Evolutionary conservation across 208 protist species (phyloP), one percentile per base, ranked within the genome.

Genomic region (Leishmania tropica): DNA sequence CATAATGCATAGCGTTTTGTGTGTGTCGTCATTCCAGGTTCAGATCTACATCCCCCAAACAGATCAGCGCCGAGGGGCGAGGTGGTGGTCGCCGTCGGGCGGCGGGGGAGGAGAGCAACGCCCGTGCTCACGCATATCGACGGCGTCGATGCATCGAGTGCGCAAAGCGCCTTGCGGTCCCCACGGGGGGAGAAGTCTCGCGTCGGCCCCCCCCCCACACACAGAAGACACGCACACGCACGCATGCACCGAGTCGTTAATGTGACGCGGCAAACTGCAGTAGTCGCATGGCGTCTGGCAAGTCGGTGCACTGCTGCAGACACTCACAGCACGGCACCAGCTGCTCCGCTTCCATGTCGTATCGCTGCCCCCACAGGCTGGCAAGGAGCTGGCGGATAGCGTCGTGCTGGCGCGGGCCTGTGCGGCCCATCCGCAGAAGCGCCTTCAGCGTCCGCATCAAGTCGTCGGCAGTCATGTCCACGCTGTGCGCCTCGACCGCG

Each of bases 381-480:
- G 88, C 84, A 67, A 97, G 78, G 15, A 98, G 85, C 8, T 80
- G 81, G n/a, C 89, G 62, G 11, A 93, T 53, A 8, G 82, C 77
- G 2, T 88, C 85, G 40, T 86, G 68, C 73, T 81, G 82, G 60
- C 88, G 87, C 6, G 79, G 80, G 24, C 78, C 78, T 13, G 85
- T 83, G 65, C 87, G 81, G 19, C 88, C 88, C 65, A 98, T 89
- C 37, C 83, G 87, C 64, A 91, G 86, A 67, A 98, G 84, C 7
- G 84, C 92, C 31, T 85, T 51, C 60, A 98, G 76, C 7, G 89
- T 92, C n/a, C 54, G 76, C 70, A 96, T 81, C 5, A 86, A 75
- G 58, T 98, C 92, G n/a, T 85, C 79, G 4, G 88, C 82, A 24
- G 84, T 86, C 91, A 98, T 94, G 21, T 90, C 83, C 24, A 68